Evolutionary conservation across 768 basidiomycete genomes (phyloP).

Genomic region (Cubamyces lactineus): DNA sequence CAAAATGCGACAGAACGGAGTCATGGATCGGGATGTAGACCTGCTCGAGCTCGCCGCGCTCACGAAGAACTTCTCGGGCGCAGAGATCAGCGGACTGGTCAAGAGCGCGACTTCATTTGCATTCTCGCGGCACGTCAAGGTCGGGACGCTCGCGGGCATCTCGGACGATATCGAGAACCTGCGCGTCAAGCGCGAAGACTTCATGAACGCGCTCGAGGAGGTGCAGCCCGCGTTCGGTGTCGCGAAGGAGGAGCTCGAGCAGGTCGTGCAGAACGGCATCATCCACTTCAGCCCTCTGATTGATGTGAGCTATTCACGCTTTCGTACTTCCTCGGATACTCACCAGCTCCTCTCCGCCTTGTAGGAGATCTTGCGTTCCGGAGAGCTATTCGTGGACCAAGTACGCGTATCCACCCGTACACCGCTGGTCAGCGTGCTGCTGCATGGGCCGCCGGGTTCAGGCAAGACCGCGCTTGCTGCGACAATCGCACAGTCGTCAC

Average conservation of each 20-base stretch:
- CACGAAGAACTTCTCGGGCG: slow-evolving; percentile 98
- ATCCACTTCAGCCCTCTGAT: slow-evolving; percentile 79
- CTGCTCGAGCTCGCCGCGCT: slow-evolving; percentile 74
- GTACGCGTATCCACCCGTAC: slow-evolving; percentile 89
- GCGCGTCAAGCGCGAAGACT: slow-evolving; percentile 84
- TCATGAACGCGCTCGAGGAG: slow-evolving; percentile 88
- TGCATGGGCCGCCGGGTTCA: slow-evolving; percentile 88
- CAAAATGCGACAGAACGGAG: slow-evolving; percentile 90
- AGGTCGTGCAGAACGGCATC: slow-evolving; percentile 95
- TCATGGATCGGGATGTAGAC: slow-evolving; percentile 88
- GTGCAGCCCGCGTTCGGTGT: slow-evolving; percentile 98
- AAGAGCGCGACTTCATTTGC: slow-evolving; percentile 99
- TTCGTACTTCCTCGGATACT: not conserved
- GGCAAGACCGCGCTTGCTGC: slow-evolving; percentile 97
- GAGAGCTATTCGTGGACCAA: slow-evolving; percentile 89
- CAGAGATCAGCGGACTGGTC: slow-evolving; percentile 93
- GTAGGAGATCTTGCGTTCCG: slow-evolving; percentile 85
- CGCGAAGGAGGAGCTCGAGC: slow-evolving; percentile 91
- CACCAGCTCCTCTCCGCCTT: slow-evolving; percentile 7
- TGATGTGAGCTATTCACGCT: slow-evolving; percentile 59
- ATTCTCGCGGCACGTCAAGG: slow-evolving; percentile 96
- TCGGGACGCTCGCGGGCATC: slow-evolving; percentile 96
- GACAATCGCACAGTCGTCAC: slow-evolving; percentile 90
- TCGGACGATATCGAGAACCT: slow-evolving; percentile 95
- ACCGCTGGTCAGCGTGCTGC: slow-evolving; percentile 85